Evolutionary conservation across 2,329 filamentous ascomycete species (phyloP), one percentile per base, ranked within the genome.

Genomic region (Ascochyta lentis): DNA sequence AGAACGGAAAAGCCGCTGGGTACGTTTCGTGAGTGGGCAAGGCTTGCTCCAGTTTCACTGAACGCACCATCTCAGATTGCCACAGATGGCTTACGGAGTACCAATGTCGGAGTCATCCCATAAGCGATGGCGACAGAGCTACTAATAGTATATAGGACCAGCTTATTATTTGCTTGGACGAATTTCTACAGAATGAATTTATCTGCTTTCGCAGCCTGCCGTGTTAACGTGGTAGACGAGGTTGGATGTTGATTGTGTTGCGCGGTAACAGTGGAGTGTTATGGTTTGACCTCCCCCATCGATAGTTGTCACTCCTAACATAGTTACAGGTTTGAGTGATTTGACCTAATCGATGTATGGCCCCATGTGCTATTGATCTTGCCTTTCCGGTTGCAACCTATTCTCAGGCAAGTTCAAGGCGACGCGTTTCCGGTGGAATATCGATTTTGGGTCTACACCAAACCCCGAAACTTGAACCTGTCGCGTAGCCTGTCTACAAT

Each of bases 91-190:
- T 33, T 31, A 31, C 41, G 13, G 31, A 41, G 34, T 33, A 49
- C 33, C 49, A 37, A 45, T 33, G 44, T 41, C 49, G 54, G 56
- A 40, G 46, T 23, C 23, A 49, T 12, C 12, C 41, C 31, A 29
- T 51, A 54, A 53, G 50, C 42, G 56, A 60, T 57, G 54, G 61
- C 60, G 41, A 51, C 29, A 44, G 41, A 59, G 57, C 58, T 63
- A 61, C 63, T 67, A 66, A 67, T 67, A 57, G 57, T 62, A 58
- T 31, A 60, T 67, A 64, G 61, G 59, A 56, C 49, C 55, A 63
- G 63, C 57, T 60, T 49, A 42, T 63, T 51, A 16, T 27, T 44
- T 44, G 26, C 45, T 35, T 35, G 39, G 34, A 40, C 29, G 39
- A 40, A 45, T 29, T 44, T 48, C 33, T 45, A 58, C 58, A 60